phyloP scores from a whole-genome alignment of 2,329 filamentous ascomycete genomes.

The Orbilia oligospora region DNA sequence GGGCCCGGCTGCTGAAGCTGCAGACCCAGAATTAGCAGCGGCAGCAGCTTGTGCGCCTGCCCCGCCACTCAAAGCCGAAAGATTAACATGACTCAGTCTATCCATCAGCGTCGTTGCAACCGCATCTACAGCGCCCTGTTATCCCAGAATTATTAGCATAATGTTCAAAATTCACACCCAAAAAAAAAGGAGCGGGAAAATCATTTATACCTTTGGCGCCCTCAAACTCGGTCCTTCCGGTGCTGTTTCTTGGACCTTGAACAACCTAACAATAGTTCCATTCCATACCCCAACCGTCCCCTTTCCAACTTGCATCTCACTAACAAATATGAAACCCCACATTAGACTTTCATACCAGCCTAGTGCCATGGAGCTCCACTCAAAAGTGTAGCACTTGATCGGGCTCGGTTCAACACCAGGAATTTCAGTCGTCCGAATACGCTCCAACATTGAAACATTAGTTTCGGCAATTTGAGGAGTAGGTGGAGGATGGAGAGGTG shows the following conservation, averaged over 20 bases:
- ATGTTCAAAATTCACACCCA: background rate
- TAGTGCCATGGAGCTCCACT: conserved; percentile 90
- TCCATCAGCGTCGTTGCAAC: conserved; percentile 64
- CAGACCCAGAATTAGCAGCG: background rate
- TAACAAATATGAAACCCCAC: conserved; percentile 92
- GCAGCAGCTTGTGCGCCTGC: conserved; percentile 20
- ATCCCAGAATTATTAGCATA: background rate
- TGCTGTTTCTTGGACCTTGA: conserved; percentile 88
- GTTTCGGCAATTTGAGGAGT: conserved; percentile 64
- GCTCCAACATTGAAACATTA: conserved; percentile 69
- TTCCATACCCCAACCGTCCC: conserved; percentile 96
- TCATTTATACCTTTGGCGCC: conserved; percentile 74
- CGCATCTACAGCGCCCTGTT: conserved; percentile 63
- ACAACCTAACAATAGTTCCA: conserved; percentile 87
- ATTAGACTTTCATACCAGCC: conserved; percentile 97
- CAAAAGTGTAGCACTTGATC: conserved; percentile 87
- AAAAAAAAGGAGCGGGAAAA: conserved; percentile 70
- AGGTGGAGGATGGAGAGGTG: conserved; percentile 65
- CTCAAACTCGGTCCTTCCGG: conserved; percentile 84
- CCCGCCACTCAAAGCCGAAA: conserved; percentile 50
- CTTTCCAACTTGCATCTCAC: conserved; percentile 87
- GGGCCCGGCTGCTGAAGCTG: background rate
- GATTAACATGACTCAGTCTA: conserved; percentile 63
- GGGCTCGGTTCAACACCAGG: conserved; percentile 81
- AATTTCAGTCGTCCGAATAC: conserved; percentile 75